phyloP scores from a whole-genome alignment of 768 basidiomycete species.

The Tylopilus rubrobrunneus region DNA sequence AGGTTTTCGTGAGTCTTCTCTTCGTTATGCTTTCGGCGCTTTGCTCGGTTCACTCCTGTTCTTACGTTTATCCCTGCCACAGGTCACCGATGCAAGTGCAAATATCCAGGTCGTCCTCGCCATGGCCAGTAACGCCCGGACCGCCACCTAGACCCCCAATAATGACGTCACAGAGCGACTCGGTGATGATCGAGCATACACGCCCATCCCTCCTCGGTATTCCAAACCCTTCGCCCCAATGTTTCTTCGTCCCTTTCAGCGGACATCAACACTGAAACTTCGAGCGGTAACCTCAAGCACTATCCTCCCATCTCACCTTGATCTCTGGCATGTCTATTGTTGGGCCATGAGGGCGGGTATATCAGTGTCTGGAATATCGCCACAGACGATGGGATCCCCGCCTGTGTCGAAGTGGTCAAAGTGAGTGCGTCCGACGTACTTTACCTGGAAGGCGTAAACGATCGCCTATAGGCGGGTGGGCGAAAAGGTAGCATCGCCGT shows the following conservation, averaged over 20 bases:
- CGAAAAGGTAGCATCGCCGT: too few relatives aligned
- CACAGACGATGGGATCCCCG: too few relatives aligned
- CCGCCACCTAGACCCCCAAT: too few relatives aligned
- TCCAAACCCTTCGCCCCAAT: constrained; percentile 4
- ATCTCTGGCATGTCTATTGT: constrained; percentile 49
- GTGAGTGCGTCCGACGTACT: too few relatives aligned
- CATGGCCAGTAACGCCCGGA: too few relatives aligned
- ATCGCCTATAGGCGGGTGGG: too few relatives aligned
- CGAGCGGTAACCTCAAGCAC: too few relatives aligned
- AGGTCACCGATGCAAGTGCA: constrained; percentile 11
- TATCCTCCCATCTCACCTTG: constrained; percentile 49
- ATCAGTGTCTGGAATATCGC: too few relatives aligned
- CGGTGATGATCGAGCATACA: not conserved
- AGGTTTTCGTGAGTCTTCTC: constrained; percentile 46
- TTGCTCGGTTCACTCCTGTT: not conserved
- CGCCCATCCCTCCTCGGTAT: constrained; percentile 15
- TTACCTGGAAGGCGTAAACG: too few relatives aligned
- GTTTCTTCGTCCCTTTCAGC: not conserved
- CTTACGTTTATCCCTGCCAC: not conserved
- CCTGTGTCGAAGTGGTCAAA: too few relatives aligned
- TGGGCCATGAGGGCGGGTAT: too few relatives aligned
- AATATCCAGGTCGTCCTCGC: constrained; percentile 2
- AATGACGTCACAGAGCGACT: too few relatives aligned
- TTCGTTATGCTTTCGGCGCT: not conserved
- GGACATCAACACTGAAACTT: constrained; percentile 1